Evolutionary conservation across 164 flowering plant species (phyloP), one percentile per base, ranked within the genome.

Genomic region (Taxillus chinensis): DNA sequence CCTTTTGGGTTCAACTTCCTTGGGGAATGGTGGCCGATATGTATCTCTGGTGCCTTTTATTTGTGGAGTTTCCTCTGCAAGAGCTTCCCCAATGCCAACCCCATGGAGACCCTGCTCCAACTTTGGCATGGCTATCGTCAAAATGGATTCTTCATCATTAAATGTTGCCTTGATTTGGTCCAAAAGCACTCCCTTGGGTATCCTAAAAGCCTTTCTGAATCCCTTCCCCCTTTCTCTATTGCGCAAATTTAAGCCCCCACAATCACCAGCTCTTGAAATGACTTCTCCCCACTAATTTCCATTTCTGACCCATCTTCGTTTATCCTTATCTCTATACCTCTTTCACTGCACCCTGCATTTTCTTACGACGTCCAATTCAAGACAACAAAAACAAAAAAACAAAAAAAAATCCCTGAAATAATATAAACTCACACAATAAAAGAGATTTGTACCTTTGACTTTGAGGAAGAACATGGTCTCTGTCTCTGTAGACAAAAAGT

Each of bases 51-150:
- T 14, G 13, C 13, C 13, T 3, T 3, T 48, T 48, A 4, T 48
- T 11, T 48, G 13, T 7, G 51, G 51, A 48, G 42, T 58, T 39
- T 59, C 72, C 55, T 75, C 76, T 46, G 80, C 83, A 41, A 70
- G 65, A 16, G 81, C 77, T 72, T 89, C 88, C 65, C 78, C 81
- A 54, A 84, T 74, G 52, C 5, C 53, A 41, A 43, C 27, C 13
- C 88, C 88, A 13, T 50, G 67, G 37, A 81, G 68, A 59, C 86
- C 96, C 67, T 69, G 74, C 3, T 46, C 75, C 42, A 41, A 65
- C 55, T 88, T 88, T 0, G 86, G 90, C 86, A 88, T 83, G 37
- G 46, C 46, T 62, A 88, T 77, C 3, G 73, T 73, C 54, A 86
- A 62, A 50, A 68, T 62, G 1, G 83, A 60, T 37, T 80, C 82